Evolutionary conservation across 2,329 filamentous ascomycete species (phyloP), one percentile per base, ranked within the genome.

Genomic region (Capronia coronata): DNA sequence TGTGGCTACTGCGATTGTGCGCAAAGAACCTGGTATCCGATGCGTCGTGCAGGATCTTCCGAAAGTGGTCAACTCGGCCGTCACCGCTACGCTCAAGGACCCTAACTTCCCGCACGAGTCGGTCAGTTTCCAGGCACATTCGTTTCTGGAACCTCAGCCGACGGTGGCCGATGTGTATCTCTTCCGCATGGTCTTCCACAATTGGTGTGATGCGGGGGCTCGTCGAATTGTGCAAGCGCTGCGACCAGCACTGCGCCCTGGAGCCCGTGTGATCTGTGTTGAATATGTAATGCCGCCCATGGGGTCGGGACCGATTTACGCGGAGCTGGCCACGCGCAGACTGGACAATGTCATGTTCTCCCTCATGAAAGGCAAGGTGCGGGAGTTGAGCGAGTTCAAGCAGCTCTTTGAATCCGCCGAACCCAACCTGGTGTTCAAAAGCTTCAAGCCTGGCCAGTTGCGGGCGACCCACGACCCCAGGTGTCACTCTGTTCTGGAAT

Each of bases 121-220:
- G 11, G 10, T 50, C n/a, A 46, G 37, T 14, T 52, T 49, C 25
- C 34, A 34, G n/a, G 46, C 37, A 18, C 47, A 82, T 58, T 79
- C 83, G 59, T 80, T 82, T 61, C 68, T 68, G 5, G 71, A 74
- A 43, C 78, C 83, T 62, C 71, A 74, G 0, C 68, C 76, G n/a
- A 71, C 35, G 19, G 66, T 63, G 3, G 80, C 76, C 1, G 78
- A 80, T 56, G 71, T 80, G n/a, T 83, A 81, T 65, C 70, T 76
- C 57, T 75, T 81, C 64, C 75, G 77, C 43, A 76, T 75, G 71
- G 79, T 83, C 54, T 64, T 83, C 9, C 78, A 83, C 61, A 80
- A 83, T 65, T 79, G 79, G 67, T 75, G 77, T 0, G 78, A 78
- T 14, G 70, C 70, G 2, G 75, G 78, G 46, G 72, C 72, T 3